A percentile compares a stretch with the other conserved stretches of the same genome.
Conservation (phyloP, 257 asterid species). For the Nicotiana benthamiana region DNA sequence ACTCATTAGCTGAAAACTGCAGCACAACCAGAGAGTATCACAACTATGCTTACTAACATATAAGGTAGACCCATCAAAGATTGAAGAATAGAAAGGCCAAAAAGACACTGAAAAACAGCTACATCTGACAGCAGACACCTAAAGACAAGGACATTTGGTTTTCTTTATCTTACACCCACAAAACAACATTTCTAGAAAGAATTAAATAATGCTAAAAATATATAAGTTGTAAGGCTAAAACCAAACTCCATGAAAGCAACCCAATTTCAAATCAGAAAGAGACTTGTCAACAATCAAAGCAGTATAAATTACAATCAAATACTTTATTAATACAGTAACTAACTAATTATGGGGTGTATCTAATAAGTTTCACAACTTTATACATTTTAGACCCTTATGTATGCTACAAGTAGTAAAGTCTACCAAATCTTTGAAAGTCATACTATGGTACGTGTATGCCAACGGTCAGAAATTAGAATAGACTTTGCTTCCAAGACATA, state of each 20-base stretch:
- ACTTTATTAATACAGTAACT: conserved; percentile 10
- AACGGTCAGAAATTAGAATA: conserved; percentile 42
- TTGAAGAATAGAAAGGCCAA: conserved; percentile 7
- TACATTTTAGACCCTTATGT: conserved; percentile 3
- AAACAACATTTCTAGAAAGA: neutral
- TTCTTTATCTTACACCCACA: conserved; percentile 6
- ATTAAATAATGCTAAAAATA: neutral
- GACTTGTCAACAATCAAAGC: conserved; percentile 31
- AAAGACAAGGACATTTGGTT: conserved; percentile 20
- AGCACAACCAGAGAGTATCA: neutral
- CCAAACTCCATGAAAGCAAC: conserved; percentile 49
- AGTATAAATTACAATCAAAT: neutral
- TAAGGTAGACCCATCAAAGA: conserved; percentile 20
- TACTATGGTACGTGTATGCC: conserved; percentile 24
- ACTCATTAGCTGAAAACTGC: neutral
- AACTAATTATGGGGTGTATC: conserved; percentile 9
- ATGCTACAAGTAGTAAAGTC: conserved; percentile 16
- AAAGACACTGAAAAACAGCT: conserved; percentile 14
- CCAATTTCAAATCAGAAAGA: conserved; percentile 36
- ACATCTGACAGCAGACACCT: conserved; percentile 23
- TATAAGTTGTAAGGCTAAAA: neutral
- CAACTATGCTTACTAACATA: conserved; percentile 13
- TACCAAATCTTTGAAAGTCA: conserved; percentile 17
- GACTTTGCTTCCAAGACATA: conserved; percentile 66
- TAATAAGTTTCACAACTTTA: conserved; percentile 2